Evolutionary conservation across 768 basidiomycete species (phyloP), one percentile per base, ranked within the genome.

Genomic region (Amanita pseudoporphyria): DNA sequence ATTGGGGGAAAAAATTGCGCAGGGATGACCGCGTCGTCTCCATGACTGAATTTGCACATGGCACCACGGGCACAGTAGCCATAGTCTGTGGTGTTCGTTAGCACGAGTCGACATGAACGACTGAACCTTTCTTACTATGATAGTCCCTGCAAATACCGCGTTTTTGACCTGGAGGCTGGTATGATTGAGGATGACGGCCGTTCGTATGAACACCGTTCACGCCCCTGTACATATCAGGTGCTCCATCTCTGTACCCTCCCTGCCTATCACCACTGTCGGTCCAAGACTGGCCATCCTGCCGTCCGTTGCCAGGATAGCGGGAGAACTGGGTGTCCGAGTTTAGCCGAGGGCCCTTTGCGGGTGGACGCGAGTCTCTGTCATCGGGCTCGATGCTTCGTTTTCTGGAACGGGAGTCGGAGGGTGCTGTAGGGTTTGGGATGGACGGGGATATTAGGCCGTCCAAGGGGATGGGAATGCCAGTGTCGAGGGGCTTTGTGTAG

Each of bases 1-100:
- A 30, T 70, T 71, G 71, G 71, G 24, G 78, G 71, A 57, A 81
- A 85, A 26, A 89, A 62, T 54, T 81, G 82, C 0, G 75, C 77
- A 0, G 86, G 88, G 7, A 87, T 70, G 44, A 88, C 80, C 26
- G 89, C 87, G 60, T 94, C 89, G 1, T 90, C 88, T 32, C 88
- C 91, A 58, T 98, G 94, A 53, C 87, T 91, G 66, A 81, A 97
- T 61, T 90, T 92, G 74, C 94, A 98, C 53, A 77, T 76, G 16
- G 78, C 82, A 41, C 94, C 94, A 28, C 92, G 81, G 35, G 87
- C 79, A 58, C 94, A 98, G 67, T 83, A 96, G 1, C 94, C 94
- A 52, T 82, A 82, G 61, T 94, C 94, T 97, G 56, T 6, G 44
- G 7, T 53, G 39, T 49, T 16, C 49, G 47, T 49, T 51, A 48